Evolutionary conservation across 495 filamentous ascomycete species (phyloP), one percentile per base, ranked within the genome.

Genomic region (Parmelia sp.): DNA sequence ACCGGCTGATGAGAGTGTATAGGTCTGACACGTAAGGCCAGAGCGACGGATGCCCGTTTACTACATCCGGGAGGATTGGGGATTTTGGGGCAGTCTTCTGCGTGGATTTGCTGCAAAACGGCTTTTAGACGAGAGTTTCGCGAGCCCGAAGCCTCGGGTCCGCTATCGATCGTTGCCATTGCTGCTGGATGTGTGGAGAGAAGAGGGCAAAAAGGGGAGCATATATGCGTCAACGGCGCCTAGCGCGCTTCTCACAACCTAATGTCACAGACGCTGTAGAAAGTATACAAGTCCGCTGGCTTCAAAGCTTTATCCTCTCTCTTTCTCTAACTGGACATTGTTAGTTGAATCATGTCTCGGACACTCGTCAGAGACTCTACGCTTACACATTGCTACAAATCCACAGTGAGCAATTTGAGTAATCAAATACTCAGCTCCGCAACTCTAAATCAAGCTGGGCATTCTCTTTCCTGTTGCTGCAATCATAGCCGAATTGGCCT

Each of bases 41-140:
- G 71, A 58, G 88, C 87, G 40, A 91, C 88, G 14, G 89, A 88
- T 60, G 89, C 89, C 40, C 89, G 80, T 72, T 86, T 88, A 61
- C 80, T 83, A 71, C 83, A 82, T 51, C 67, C 71, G 53, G 80
- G 79, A 11, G 89, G 88, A 67, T 87, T 88, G 44, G 83, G 78
- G 29, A 90, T 78, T 61, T 85, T 74, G 25, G 86, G 84, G 68
- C 84, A 89, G 29, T 86, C 81, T 61, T 82, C 74, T 23, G 76
- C 71, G 66, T 77, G 70, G 27, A 84, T 80, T 57, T 74, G 65
- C 66, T 79, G 76, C 21, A 69, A 31, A 15, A 60, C 37, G n/a
- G 33, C 40, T n/a, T 68, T 69, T 19, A 64, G 40, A 42, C 56
- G 56, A 47, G 9, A 25, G 19, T 53, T 35, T 33, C 31, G 55